Percentiles rank a stretch among this genome's conserved stretches.
Conservation (phyloP, 1,284 basidiomycete species). For the Butyriboletus appendiculatus region DNA sequence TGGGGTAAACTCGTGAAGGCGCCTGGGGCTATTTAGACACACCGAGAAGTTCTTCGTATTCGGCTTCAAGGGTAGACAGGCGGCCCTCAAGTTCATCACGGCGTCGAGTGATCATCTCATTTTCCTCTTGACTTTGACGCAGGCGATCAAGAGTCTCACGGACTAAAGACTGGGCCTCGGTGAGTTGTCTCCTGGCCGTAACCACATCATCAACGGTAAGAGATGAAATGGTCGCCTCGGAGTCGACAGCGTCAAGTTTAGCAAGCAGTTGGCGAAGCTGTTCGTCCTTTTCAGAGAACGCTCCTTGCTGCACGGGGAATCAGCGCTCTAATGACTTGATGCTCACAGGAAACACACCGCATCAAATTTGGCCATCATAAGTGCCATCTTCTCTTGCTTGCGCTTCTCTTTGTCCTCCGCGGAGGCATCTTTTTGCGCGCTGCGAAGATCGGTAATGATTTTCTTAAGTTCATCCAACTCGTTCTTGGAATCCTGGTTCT, state of each 20-base stretch:
- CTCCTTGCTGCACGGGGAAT: conserved; percentile 60
- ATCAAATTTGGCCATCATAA: conserved; percentile 99
- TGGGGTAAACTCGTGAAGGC: conserved; percentile 11
- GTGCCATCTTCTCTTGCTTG: conserved; percentile 99
- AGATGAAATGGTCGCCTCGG: conserved; percentile 52
- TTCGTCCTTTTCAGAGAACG: conserved; percentile 93
- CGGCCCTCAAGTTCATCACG: conserved; percentile 88
- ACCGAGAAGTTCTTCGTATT: conserved; percentile 97
- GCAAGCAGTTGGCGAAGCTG: conserved; percentile 82
- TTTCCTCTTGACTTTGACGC: conserved; percentile 90
- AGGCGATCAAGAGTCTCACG: conserved; percentile 91
- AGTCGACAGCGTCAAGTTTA: conserved; percentile 81
- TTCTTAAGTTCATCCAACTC: conserved; percentile 92
- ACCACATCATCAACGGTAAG: conserved; percentile 79
- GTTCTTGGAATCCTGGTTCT: conserved; percentile 84
- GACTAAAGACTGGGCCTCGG: conserved; percentile 85
- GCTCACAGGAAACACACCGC: conserved; percentile 54
- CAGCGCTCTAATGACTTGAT: not conserved
- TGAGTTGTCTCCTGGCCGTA: conserved; percentile 81
- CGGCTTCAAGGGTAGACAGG: conserved; percentile 81
- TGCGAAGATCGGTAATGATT: conserved; percentile 78
- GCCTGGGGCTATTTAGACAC: conserved; percentile 25
- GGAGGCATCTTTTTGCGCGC: conserved; percentile 81
- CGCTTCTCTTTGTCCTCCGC: conserved; percentile 97
- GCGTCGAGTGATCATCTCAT: conserved; percentile 81